phyloP scores from a whole-genome alignment of 2,329 filamentous ascomycete genomes.

The Fragosphaeria purpurea region DNA sequence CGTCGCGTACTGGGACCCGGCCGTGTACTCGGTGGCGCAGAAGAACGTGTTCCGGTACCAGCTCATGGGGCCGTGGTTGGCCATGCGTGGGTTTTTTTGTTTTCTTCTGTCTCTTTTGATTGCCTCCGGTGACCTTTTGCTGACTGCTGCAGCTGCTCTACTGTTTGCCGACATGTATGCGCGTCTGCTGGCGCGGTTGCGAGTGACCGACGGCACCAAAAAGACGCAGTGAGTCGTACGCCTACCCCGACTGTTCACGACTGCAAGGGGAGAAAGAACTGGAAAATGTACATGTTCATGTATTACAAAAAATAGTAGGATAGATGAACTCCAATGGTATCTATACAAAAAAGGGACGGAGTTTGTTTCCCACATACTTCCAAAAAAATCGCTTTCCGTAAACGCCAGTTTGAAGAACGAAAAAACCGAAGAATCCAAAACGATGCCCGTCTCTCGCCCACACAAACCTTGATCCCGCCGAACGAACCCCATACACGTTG shows the following conservation, averaged over 20 bases:
- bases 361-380: too few species aligned
- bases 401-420: too few species aligned
- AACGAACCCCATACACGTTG: too few species aligned
- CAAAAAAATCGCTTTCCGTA: too few species aligned
- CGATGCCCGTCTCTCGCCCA: neutral
- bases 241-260: too few species aligned
- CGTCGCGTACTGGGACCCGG: conserved; percentile 37
- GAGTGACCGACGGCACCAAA: conserved; percentile 24
- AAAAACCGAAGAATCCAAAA: neutral
- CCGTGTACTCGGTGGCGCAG: conserved; percentile 31
- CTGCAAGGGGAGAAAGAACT: neutral
- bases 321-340: too few species aligned
- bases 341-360: neutral
- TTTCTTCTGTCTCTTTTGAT: neutral
- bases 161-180: conserved; percentile 46
- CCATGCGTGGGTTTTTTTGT: conserved; percentile 36
- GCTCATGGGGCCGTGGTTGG: conserved; percentile 41
- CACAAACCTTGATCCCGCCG: too few species aligned
- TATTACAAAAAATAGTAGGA: neutral
- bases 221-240: conserved; percentile 28
- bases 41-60: conserved; percentile 38
- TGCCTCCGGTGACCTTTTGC: neutral
- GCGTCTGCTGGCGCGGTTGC: conserved; percentile 35
- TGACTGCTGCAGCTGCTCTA: conserved; percentile 29
- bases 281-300: neutral